Conservation (phyloP, 768 basidiomycete genomes). For the Heimioporus sp. region DNA sequence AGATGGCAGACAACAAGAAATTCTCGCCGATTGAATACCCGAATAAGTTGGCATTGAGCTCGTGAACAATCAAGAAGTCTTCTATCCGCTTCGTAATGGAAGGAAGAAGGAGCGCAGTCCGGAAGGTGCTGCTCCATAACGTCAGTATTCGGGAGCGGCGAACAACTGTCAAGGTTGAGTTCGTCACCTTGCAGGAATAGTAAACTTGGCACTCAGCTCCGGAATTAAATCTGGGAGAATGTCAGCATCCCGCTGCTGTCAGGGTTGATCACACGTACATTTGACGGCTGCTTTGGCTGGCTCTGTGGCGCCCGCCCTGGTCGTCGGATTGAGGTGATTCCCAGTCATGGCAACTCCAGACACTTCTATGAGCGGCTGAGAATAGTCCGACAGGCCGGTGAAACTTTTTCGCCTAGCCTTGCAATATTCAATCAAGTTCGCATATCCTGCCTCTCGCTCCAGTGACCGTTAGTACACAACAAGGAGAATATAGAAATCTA, state of each 20-base stretch:
- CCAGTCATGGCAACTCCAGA: slow-evolving; percentile 45
- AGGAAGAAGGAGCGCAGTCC: slow-evolving; percentile 68
- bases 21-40: slow-evolving; percentile 58
- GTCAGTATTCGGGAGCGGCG: slow-evolving; percentile 22
- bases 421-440: slow-evolving; percentile 65
- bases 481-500: slow-evolving; percentile 11
- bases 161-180: slow-evolving; percentile 18
- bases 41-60: slow-evolving; percentile 72
- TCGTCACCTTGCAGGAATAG: slow-evolving; percentile 67
- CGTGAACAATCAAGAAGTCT: slow-evolving; percentile 71
- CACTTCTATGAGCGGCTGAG: slow-evolving; percentile 76
- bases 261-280: slow-evolving; percentile 45
- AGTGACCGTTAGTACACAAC: slow-evolving; percentile 5
- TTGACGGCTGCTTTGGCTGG: slow-evolving; percentile 47
- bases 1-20: slow-evolving; percentile 63
- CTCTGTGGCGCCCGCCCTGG: slow-evolving; percentile 36
- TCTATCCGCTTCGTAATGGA: slow-evolving; percentile 73
- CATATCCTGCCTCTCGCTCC: slow-evolving; percentile 62
- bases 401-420: slow-evolving; percentile 60
- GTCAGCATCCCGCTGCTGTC: slow-evolving; percentile 26
- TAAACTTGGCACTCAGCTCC: slow-evolving; percentile 73
- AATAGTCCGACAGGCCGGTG: slow-evolving; percentile 54
- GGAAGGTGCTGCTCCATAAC: slow-evolving; percentile 50
- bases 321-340: slow-evolving; percentile 60
- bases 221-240: slow-evolving; percentile 68